Conservation (phyloP, 2,329 filamentous ascomycete species). For the Talaromyces sp. region DNA sequence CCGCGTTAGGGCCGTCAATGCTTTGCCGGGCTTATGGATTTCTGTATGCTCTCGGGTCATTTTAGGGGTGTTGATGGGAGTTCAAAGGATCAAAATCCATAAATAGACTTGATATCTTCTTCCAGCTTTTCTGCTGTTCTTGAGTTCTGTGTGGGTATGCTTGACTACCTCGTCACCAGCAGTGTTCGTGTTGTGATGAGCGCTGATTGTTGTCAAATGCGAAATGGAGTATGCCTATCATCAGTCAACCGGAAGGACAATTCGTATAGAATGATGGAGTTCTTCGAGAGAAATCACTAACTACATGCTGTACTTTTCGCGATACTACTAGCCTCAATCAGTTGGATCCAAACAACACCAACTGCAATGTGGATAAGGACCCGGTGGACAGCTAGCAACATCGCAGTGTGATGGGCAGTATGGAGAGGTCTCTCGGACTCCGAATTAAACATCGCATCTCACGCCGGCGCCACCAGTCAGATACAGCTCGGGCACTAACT, state of each 20-base stretch:
- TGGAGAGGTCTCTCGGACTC: slow-evolving; percentile 12
- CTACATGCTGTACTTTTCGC: neutral
- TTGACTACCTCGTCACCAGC: neutral
- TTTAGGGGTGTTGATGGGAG: neutral
- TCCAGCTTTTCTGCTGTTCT: neutral
- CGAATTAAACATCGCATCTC: slow-evolving; percentile 7
- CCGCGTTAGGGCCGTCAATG: neutral
- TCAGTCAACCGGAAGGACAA: neutral
- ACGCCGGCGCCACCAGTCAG: slow-evolving; percentile 10
- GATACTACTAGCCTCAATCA: neutral
- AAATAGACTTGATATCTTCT: neutral
- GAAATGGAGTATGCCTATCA: neutral
- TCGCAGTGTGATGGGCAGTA: neutral
- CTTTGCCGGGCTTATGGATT: neutral
- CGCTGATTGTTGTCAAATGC: neutral
- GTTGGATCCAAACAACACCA: neutral
- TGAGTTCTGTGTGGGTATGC: neutral
- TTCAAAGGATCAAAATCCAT: neutral
- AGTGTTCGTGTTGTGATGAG: neutral
- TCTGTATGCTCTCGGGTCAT: neutral
- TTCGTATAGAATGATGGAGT: neutral
- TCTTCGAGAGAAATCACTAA: neutral
- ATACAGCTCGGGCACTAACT: slow-evolving; percentile 12
- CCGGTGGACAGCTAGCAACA: neutral
- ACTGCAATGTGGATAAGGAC: slow-evolving; percentile 4